Evolutionary conservation across 2,329 filamentous ascomycete species (phyloP), one percentile per base, ranked within the genome.

Genomic region (Colletotrichum sp.): DNA sequence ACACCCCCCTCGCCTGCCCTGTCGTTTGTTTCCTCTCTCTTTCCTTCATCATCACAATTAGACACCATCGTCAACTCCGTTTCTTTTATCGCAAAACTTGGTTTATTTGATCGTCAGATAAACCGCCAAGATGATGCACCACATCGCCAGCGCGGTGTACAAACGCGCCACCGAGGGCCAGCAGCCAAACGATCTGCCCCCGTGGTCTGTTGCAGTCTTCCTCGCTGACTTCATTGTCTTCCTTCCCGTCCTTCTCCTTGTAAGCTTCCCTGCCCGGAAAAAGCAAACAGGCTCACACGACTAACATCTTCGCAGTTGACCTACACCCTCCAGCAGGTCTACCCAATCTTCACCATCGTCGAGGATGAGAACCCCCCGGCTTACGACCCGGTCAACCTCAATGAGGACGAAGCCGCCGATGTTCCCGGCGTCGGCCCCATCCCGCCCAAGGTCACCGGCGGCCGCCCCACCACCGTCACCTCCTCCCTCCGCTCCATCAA

Each of bases 351-450:
- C 76, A 89, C 90, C 82, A 91, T 91, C 77, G 83, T 92, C 78
- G 90, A 92, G 80, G 89, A 92, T 83, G 89, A 91, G 68, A 87
- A 87, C 44, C 88, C 90, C 66, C 89, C 90, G 7, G 86, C 86
- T 32, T 92, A 91, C 83, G 87, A 90, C 72, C 86, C 89, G 68
- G 82, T 92, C 61, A 81, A 87, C 60, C 82, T 87, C 13, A 83
- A 85, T 80, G 86, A 86, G 48, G 83, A 86, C 73, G 83, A 83
- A 55, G 78, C 79, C 59, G 83, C 84, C 77, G 80, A 84, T 78
- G 78, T 78, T 70, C 79, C 80, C 73, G 79, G 82, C 69, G 74
- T 59, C 34, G 74, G 74, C 48, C 74, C 74, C 59, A 39, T 76
- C n/a, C 71, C 74, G 55, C 78, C 63, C 3, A 78, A 75, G 77